phyloP scores from a whole-genome alignment of 495 filamentous ascomycete genomes.

The Entonaema liquescens region DNA sequence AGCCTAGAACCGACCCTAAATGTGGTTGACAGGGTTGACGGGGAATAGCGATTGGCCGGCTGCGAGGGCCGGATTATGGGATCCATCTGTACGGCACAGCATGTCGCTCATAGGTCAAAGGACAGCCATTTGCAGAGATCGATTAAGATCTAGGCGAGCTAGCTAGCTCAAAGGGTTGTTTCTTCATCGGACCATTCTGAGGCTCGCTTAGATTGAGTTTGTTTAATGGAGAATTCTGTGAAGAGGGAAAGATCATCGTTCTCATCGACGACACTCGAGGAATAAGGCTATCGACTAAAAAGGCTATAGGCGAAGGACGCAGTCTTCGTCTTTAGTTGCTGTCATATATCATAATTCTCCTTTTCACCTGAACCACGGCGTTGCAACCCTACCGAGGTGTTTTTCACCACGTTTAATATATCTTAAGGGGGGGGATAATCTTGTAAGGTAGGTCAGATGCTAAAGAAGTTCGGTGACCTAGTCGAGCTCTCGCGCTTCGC shows the following conservation, averaged over 20 bases:
- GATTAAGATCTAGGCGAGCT: constrained; percentile 22
- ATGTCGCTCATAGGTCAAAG: constrained; percentile 18
- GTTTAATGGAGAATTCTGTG: constrained; percentile 35
- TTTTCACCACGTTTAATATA: background rate
- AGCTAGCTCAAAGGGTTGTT: constrained; percentile 18
- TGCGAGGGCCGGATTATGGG: constrained; percentile 3
- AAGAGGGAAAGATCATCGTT: constrained; percentile 39
- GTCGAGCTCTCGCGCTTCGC: background rate
- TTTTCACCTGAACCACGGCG: background rate
- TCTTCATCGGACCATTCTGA: constrained; percentile 18
- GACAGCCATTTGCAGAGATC: background rate
- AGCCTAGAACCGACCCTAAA: constrained; percentile 20
- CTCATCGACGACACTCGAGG: constrained; percentile 25
- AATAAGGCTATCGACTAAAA: constrained; percentile 12
- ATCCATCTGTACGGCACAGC: constrained; percentile 7
- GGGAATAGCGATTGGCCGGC: constrained; percentile 19
- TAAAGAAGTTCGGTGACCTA: background rate
- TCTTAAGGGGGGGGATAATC: background rate
- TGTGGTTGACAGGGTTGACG: background rate
- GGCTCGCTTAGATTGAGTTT: constrained; percentile 34
- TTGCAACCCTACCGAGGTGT: background rate
- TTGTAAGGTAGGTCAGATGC: background rate
- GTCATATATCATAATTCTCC: background rate
- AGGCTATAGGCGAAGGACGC: background rate
- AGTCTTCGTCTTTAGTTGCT: background rate